A percentile compares a stretch with the other conserved stretches of the same genome.
Evolutionary conservation across 202 grass and related monocot species (phyloP).

Genomic region (Saccharum hybrid): DNA sequence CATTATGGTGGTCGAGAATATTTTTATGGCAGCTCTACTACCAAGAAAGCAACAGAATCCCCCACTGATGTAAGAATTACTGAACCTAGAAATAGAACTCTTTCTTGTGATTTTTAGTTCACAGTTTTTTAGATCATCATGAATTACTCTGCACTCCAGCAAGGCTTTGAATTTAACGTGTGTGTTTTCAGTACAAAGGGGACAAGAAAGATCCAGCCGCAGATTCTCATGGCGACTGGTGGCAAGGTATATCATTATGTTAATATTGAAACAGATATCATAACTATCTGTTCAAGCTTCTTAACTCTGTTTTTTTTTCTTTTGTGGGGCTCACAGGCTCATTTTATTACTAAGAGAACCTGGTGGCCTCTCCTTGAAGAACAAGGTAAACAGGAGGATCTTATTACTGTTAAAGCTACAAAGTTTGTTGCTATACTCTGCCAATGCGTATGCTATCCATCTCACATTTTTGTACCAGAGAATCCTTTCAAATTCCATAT

Average conservation of each 20-base stretch:
- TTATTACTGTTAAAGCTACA: constrained; percentile 10
- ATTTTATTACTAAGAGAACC: constrained; percentile 76
- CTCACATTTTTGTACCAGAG: not conserved
- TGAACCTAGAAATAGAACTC: not conserved
- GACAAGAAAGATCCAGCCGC: constrained; percentile 60
- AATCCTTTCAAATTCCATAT: constrained; percentile 27
- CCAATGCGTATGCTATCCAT: constrained; percentile 30
- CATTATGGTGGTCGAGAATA: constrained; percentile 95
- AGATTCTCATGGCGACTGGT: constrained; percentile 94
- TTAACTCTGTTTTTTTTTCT: constrained; percentile 8
- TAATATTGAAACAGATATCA: constrained; percentile 30
- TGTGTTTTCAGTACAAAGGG: constrained; percentile 56
- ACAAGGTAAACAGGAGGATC: constrained; percentile 46
- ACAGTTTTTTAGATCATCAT: constrained; percentile 1
- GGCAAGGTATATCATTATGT: constrained; percentile 78
- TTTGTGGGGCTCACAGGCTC: constrained; percentile 57
- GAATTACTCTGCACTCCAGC: constrained; percentile 19
- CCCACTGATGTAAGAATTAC: constrained; percentile 57
- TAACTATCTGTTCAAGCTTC: constrained; percentile 28
- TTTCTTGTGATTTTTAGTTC: not conserved
- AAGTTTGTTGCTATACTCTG: constrained; percentile 8
- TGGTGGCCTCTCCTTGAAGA: constrained; percentile 19
- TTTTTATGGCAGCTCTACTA: constrained; percentile 65
- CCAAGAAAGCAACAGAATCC: constrained; percentile 50
- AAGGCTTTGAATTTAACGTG: constrained; percentile 8